These are phyloP conservation scores for Trichoderma guizhouense DNA, from an alignment of 2,329 filamentous ascomycete genomes.

Conservation along the genomic window DNA sequence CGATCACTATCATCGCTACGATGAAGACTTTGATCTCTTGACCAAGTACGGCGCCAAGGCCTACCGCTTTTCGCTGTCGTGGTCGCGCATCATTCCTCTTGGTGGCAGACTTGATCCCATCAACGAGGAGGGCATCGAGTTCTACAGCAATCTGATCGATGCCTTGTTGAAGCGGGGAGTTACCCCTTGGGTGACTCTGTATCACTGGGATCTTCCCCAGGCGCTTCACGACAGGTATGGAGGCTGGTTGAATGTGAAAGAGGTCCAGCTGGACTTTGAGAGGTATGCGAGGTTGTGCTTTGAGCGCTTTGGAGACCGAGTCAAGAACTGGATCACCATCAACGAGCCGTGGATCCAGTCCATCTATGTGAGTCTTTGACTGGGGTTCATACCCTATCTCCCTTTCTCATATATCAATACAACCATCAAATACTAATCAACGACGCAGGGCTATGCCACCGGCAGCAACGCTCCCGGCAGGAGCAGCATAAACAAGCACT, in stretches of 20 bases:
- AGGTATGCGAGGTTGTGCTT: slow-evolving; percentile 37
- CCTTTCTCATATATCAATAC: neutral
- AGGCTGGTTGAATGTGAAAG: slow-evolving; percentile 32
- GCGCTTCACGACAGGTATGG: slow-evolving; percentile 36
- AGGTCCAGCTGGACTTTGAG: slow-evolving; percentile 35
- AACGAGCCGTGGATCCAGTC: slow-evolving; percentile 40
- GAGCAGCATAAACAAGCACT: slow-evolving; percentile 23
- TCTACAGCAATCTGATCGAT: slow-evolving; percentile 60
- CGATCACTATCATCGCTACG: slow-evolving; percentile 40
- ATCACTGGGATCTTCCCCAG: slow-evolving; percentile 57
- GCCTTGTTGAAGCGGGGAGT: slow-evolving; percentile 55
- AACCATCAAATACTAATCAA: neutral
- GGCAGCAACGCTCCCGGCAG: slow-evolving; percentile 35
- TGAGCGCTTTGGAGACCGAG: slow-evolving; percentile 40
- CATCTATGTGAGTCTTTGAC: slow-evolving; percentile 29
- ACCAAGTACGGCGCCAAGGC: slow-evolving; percentile 55
- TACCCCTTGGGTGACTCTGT: slow-evolving; percentile 59
- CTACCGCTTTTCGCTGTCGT: slow-evolving; percentile 64
- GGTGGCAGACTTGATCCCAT: slow-evolving; percentile 60
- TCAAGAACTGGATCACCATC: slow-evolving; percentile 39
- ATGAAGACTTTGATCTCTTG: slow-evolving; percentile 58
- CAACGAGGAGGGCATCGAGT: slow-evolving; percentile 58
- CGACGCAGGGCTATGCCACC: slow-evolving; percentile 31
- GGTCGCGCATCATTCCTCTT: slow-evolving; percentile 63
- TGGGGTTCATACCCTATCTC: neutral